phyloP scores from a whole-genome alignment of 306 rosid species.

The Prunus padus region DNA sequence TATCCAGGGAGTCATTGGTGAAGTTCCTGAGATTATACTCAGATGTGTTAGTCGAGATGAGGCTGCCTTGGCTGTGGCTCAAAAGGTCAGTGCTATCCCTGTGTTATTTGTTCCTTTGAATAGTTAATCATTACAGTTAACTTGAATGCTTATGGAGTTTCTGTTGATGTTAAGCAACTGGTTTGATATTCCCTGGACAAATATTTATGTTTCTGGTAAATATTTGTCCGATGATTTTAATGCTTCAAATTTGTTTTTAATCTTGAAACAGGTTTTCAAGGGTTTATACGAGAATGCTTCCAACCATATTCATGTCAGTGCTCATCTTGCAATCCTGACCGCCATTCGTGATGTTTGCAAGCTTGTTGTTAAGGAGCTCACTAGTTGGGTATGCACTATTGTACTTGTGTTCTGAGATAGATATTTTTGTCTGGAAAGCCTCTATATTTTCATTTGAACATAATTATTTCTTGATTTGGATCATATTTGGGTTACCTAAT shows the following conservation, averaged over 20 bases:
- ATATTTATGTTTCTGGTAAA: neutral
- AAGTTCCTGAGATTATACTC: constrained; percentile 92
- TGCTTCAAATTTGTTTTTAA: constrained; percentile 5
- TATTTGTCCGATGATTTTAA: neutral
- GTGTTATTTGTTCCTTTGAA: constrained; percentile 8
- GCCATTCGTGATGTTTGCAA: constrained; percentile 99
- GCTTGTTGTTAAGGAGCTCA: constrained; percentile 93
- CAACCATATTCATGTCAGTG: constrained; percentile 62
- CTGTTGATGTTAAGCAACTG: constrained; percentile 2
- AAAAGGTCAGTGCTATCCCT: constrained; percentile 56
- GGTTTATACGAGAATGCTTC: constrained; percentile 84
- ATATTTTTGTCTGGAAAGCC: neutral
- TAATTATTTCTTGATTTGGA: neutral
- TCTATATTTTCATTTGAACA: neutral
- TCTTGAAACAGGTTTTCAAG: constrained; percentile 63
- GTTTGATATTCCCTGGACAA: constrained; percentile 13
- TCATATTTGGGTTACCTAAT: neutral
- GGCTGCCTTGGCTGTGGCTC: constrained; percentile 99
- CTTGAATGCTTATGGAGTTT: constrained; percentile 14
- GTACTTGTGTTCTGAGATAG: neutral
- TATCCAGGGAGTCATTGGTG: constrained; percentile 68
- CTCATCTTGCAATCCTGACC: constrained; percentile 80
- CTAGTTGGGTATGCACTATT: constrained; percentile 82
- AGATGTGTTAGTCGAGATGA: constrained; percentile 94
- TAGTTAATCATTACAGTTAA: neutral